A percentile compares a stretch with the other conserved stretches of the same genome.
phyloP scores from a whole-genome alignment of 1,284 basidiomycete species.

The Sporisorium graminicola region DNA sequence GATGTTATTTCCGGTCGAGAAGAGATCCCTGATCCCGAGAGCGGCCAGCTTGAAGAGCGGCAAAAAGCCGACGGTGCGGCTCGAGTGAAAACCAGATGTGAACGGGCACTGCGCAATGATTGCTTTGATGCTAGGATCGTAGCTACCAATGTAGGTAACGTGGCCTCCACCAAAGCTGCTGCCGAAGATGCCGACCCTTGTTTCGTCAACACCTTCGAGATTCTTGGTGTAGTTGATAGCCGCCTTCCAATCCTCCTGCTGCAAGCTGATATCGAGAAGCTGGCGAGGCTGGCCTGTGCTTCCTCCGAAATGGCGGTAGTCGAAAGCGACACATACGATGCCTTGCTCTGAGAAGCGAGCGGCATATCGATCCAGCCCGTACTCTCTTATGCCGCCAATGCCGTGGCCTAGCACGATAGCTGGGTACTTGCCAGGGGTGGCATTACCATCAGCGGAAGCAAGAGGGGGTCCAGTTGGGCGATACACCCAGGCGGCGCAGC shows the following conservation, averaged over 20 bases:
- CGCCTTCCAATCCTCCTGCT: conserved; percentile 55
- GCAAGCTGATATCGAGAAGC: conserved; percentile 44
- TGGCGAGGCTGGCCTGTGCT: conserved; percentile 47
- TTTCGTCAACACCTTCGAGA: conserved; percentile 42
- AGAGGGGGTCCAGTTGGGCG: conserved; percentile 16
- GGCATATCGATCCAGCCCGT: conserved; percentile 46
- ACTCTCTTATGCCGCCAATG: conserved; percentile 49
- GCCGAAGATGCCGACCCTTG: conserved; percentile 57
- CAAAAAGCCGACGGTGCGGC: conserved; percentile 24
- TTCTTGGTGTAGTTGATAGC: conserved; percentile 36
- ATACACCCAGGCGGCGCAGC: conserved; percentile 49
- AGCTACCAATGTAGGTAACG: conserved; percentile 50
- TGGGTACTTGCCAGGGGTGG: conserved; percentile 10
- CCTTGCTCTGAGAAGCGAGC: conserved; percentile 42
- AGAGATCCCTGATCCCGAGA: conserved; percentile 42
- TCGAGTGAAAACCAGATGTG: conserved; percentile 48
- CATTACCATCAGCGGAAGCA: neutral
- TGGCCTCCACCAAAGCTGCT: conserved; percentile 61
- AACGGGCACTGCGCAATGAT: conserved; percentile 62
- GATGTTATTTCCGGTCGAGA: conserved; percentile 31
- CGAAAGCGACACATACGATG: conserved; percentile 54
- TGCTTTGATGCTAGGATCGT: conserved; percentile 45
- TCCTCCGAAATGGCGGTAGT: conserved; percentile 54
- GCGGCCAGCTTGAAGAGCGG: conserved; percentile 26
- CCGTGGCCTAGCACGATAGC: conserved; percentile 57